phyloP scores from a whole-genome alignment of 192 early-diverging fungal species.

The Umbelopsis sp. region DNA sequence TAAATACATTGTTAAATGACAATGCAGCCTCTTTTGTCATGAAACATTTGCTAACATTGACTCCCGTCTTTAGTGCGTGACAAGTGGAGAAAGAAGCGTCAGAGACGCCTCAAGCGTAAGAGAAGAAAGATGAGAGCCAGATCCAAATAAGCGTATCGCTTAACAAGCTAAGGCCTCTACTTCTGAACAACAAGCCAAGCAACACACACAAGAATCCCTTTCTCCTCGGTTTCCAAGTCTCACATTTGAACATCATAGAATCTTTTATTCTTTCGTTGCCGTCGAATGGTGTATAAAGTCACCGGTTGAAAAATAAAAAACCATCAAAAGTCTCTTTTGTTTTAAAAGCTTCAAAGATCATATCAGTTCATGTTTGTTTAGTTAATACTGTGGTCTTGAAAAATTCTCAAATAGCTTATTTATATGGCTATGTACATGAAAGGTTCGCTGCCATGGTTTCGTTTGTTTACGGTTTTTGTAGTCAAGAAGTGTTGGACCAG shows the following conservation, averaged over 20 bases:
- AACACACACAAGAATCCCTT: not conserved
- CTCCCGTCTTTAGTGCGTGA: constrained; percentile 54
- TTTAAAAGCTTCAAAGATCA: constrained; percentile 3
- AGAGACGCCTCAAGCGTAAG: constrained; percentile 72
- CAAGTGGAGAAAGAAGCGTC: constrained; percentile 78
- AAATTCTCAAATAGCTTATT: no score
- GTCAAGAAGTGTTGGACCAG: no score
- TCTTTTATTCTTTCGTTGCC: not conserved
- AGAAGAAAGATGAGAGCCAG: constrained; percentile 76
- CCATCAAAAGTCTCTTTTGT: constrained; percentile 4
- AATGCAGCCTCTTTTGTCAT: not conserved
- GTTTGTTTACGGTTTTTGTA: no score
- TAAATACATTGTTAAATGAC: not conserved
- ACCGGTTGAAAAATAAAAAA: constrained; percentile 19
- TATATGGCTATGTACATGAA: no score
- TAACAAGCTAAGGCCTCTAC: not conserved
- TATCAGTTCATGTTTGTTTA: not conserved
- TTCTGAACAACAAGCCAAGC: not conserved
- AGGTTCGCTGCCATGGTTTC: no score
- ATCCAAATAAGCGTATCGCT: constrained; percentile 50
- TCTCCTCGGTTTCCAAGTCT: constrained; percentile 9
- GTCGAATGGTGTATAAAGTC: not conserved
- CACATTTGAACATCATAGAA: constrained; percentile 8
- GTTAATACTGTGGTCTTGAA: not conserved
- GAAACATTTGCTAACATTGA: not conserved